Evolutionary conservation across 2,329 filamentous ascomycete genomes (phyloP), one percentile per base, ranked within the genome.

Genomic region (Aschersonia sp.): DNA sequence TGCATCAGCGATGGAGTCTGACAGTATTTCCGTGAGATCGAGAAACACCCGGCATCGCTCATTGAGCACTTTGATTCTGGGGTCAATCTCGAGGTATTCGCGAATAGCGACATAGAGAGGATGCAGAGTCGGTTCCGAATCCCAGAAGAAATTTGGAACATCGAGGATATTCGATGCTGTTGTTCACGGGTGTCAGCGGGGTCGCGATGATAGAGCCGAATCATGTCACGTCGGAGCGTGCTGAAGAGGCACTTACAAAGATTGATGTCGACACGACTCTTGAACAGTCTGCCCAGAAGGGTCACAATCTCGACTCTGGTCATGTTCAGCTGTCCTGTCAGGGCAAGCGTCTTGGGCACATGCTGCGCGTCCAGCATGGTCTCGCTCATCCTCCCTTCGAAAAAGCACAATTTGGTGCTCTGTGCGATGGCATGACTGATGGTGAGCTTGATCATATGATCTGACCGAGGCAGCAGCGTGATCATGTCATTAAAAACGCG

Each of bases 401-500:
- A 98, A 62, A 92, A 88, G 60, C 85, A 92, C 41, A 98, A 71
- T 65, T 96, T 97, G 0, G 92, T 98, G 64, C 89, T 96, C 65
- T 98, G 92, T 1, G 89, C 89, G 56, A 98, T 96, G 40, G 89
- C 92, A 62, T 98, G 92, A 63, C 86, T 94, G 70, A 98, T 98
- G 35, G 91, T 89, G 12, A 98, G 74, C 67, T 97, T 97, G 62
- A 97, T 94, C 91, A 98, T 97, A 67, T 98, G 92, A 67, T 98
- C 92, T 31, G 75, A 78, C 40, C 87, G 83, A 51, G 88, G 94
- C 52, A 94, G 77, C 43, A 98, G 71, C 0, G 92, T 98, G 58
- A 98, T 97, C 92, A 98, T 98, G 65, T 98, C 92, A 66, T 98
- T 97, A 70, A 94, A 98, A 31, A 98, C 85, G 49, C 92, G 79